Evolutionary conservation across 371 early-diverging fungal genomes (phyloP), one percentile per base, ranked within the genome.

Genomic region (Chytridium lagenaria): DNA sequence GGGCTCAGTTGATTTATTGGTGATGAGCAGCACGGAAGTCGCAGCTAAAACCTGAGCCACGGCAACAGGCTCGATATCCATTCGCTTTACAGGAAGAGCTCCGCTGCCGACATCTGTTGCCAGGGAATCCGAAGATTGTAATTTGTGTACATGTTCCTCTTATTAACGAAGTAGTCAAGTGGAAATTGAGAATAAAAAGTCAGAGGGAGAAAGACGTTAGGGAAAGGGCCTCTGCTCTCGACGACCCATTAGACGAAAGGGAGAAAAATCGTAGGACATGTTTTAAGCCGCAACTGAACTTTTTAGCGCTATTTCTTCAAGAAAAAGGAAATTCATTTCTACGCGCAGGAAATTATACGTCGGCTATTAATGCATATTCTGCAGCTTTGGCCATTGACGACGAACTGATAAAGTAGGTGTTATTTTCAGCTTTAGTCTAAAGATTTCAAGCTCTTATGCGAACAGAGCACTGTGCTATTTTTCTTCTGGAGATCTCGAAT

Each of bases 101-200:
- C 30, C 71, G 38, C 71, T 81, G 10, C 85, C 85, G 10, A 83
- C 83, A 7, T 50, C 80, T 16, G 79, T 79, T 28, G 85, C 85
- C 12, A 74, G 85, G 1, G 83, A 83, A 71, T 82, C 77, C n/a
- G 85, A 85, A 77, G 85, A 85, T 64, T 79, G 82, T 84, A 40
- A 28, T 12, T 1, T 40, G 33, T 1, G 36, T 12, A 69, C 3
- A 30, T 15, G 34, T 73, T 55, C 36, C 31, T 31, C 12, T 12
- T 30, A n/a, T n/a, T 69, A 50, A 73, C 2, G 23, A 34, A 68
- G 26, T 50, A 84, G 84, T 64, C 1, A 85, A 85, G 72, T 85
- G 85, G 85, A 63, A 68, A 28, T 57, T 77, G n/a, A 65, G 83
- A 10, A 82, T 85, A 28, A 77, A 81, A 49, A 64, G 75, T 12